Evolutionary conservation across 768 basidiomycete species (phyloP).

Genomic region (Pleurotus eryngii): DNA sequence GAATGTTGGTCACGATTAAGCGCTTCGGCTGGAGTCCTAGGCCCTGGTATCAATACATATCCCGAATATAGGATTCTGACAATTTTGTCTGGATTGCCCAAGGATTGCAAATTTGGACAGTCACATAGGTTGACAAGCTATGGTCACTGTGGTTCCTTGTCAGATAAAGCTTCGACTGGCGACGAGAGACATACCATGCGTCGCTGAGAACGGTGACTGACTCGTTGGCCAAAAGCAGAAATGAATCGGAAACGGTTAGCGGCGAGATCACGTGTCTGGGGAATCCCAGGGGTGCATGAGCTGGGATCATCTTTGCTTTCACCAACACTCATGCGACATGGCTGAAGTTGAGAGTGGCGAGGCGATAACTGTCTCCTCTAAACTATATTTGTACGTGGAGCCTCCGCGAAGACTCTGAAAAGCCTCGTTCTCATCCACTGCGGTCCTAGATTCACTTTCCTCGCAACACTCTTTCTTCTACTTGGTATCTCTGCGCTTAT

Average conservation of each 20-base stretch:
- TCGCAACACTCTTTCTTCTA: constrained; percentile 7
- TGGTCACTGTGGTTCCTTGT: too few species aligned
- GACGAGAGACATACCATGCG: not conserved
- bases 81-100: too few species aligned
- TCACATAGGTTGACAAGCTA: too few species aligned
- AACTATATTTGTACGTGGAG: not conserved
- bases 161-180: not conserved
- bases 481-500: constrained; percentile 1
- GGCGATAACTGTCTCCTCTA: not conserved
- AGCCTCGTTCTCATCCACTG: not conserved
- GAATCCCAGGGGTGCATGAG: not conserved
- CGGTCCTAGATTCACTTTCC: constrained; percentile 1
- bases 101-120: too few species aligned
- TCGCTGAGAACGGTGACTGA: not conserved
- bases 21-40: too few species aligned
- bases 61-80: too few species aligned
- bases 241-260: not conserved
- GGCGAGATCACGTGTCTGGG: not conserved
- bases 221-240: not conserved
- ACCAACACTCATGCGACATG: not conserved
- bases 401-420: not conserved
- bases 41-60: too few species aligned
- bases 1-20: too few species aligned
- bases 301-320: not conserved
- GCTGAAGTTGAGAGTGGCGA: not conserved